Conservation (phyloP, 106 monocot species). For the Xerophyta viscosa region DNA sequence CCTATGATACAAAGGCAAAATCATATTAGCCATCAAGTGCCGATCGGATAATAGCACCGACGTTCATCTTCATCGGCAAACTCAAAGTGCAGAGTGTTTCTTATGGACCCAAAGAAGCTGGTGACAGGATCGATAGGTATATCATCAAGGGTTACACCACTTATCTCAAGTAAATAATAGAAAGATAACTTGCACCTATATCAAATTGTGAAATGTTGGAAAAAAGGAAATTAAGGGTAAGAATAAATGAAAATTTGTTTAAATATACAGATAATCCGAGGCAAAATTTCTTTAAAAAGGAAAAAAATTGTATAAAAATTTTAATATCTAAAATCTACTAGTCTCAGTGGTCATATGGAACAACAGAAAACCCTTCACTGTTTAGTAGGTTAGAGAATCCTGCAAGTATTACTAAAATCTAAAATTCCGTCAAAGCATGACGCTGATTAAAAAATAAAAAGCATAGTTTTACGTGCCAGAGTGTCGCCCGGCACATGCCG, state of each 20-base stretch:
- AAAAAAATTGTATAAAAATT: too few relatives aligned
- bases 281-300: too few relatives aligned
- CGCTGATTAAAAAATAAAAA: too few relatives aligned
- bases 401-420: conserved; percentile 20
- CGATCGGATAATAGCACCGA: too few relatives aligned
- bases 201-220: too few relatives aligned
- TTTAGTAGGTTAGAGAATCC: conserved; percentile 90
- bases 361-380: conserved; percentile 75
- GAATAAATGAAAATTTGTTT: too few relatives aligned
- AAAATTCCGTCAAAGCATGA: too few relatives aligned
- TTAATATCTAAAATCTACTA: conserved; percentile 13
- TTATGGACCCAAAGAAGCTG: conserved; percentile 73
- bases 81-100: conserved; percentile 88
- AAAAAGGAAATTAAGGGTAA: neutral
- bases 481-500: too few relatives aligned
- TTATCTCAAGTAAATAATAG: conserved; percentile 44
- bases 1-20: neutral
- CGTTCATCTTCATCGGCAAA: conserved; percentile 80
- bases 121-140: conserved; percentile 59
- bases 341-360: conserved; percentile 66
- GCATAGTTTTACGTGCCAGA: too few relatives aligned
- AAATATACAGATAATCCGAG: too few relatives aligned
- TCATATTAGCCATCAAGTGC: neutral
- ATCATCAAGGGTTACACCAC: conserved; percentile 73
- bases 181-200: neutral